A percentile compares a stretch with the other conserved stretches of the same genome.
phyloP scores from a whole-genome alignment of 495 filamentous ascomycete genomes.

The Aspergillus panamensis region DNA sequence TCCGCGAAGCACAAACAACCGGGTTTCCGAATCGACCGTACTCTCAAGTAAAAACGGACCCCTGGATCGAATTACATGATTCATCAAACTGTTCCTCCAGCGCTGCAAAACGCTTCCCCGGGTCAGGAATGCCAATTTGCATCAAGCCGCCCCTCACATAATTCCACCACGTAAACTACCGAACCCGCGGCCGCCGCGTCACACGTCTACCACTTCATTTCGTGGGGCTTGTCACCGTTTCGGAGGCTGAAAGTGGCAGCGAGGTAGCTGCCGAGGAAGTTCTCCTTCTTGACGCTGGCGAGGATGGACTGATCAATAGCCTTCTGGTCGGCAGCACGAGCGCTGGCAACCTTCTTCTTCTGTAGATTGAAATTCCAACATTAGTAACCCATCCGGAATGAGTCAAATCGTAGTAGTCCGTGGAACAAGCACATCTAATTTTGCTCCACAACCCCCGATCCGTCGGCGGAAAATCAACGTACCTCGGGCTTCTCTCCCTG shows the following conservation, averaged over 20 bases:
- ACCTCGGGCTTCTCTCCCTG: constrained; percentile 97
- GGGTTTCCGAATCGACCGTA: constrained; percentile 38
- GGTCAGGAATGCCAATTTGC: constrained; percentile 34
- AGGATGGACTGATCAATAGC: constrained; percentile 90
- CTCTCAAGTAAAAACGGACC: constrained; percentile 36
- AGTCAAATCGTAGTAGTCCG: not conserved
- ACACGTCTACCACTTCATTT: constrained; percentile 82
- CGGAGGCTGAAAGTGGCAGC: constrained; percentile 89
- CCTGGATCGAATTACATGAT: constrained; percentile 43
- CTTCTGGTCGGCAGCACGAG: constrained; percentile 95
- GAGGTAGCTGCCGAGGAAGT: constrained; percentile 83
- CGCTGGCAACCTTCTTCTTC: constrained; percentile 93
- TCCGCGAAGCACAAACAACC: constrained; percentile 37
- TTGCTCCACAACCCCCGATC: not conserved
- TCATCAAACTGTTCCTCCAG: constrained; percentile 37
- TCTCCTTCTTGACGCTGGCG: constrained; percentile 91
- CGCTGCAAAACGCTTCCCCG: constrained; percentile 25
- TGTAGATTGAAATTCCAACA: constrained; percentile 41
- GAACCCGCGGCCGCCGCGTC: constrained; percentile 46
- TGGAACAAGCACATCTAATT: too few species aligned
- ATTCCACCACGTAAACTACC: constrained; percentile 47
- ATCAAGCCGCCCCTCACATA: constrained; percentile 43
- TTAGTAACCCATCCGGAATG: constrained; percentile 18
- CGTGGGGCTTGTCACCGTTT: constrained; percentile 97
- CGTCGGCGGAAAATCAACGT: constrained; percentile 33